Evolutionary conservation across 208 protist genomes (phyloP), one percentile per base, ranked within the genome.

Genomic region (Acanthamoeba royreba): DNA sequence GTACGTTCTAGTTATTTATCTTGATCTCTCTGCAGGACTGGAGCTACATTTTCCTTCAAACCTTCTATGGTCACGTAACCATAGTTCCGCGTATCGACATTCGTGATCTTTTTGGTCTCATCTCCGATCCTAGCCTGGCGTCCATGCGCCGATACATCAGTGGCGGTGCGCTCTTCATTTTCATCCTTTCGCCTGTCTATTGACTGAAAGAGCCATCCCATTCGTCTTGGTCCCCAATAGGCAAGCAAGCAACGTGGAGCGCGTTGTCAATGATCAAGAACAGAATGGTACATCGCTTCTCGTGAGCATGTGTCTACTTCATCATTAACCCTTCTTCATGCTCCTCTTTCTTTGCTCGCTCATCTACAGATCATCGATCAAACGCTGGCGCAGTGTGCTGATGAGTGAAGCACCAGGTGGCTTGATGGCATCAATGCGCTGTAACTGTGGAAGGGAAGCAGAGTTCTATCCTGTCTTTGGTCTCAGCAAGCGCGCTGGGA

Each of bases 1-100:
- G n/a, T 61, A 61, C n/a, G n/a, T 61, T 19, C n/a, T 61, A n/a
- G 53, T n/a, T n/a, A n/a, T n/a, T n/a, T n/a, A n/a, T n/a, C n/a
- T n/a, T n/a, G n/a, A n/a, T n/a, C n/a, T n/a, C n/a, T n/a, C 53
- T n/a, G 40, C 74, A 85, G 74, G 46, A 85, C 74, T 85, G 74
- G 74, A 85, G 74, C 74, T 85, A 85, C 46, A 85, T 85, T 42
- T 85, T 85, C 74, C 46, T 85, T 31, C 74, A 85, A 31, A 85
- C 74, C 74, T 85, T 85, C 46, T 85, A 85, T 31, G 74, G 74
- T 31, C 74, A 85, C 46, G 74, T 85, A 25, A 85, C 74, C 28
- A 25, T 85, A 8, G 74, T 85, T 4, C 74, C 74, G 43, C 74
- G 74, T 42, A 42, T 53, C 25, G 43, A 19, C 15, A 31, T 85